Percentiles rank a stretch among this genome's conserved stretches.
These are phyloP conservation scores for Tolypocladium endophyticum DNA, from an alignment of 2,329 filamentous ascomycete species.

Conservation along the genomic window DNA sequence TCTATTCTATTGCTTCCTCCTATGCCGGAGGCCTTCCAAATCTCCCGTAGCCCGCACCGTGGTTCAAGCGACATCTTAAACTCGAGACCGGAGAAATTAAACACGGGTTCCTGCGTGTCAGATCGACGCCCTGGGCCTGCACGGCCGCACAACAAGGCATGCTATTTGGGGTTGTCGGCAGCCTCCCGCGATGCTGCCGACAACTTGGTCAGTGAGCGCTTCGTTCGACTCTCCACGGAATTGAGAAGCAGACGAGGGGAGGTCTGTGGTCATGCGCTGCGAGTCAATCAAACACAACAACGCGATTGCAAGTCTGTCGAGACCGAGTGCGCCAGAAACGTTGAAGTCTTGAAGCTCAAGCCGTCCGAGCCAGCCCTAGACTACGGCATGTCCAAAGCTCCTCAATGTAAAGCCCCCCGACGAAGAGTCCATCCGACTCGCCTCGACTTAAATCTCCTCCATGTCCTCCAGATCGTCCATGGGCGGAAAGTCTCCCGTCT, in stretches of 20 bases:
- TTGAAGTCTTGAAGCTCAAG: neutral
- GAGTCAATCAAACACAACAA: neutral
- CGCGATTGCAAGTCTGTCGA: neutral
- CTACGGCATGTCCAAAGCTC: neutral
- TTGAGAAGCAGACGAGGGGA: neutral
- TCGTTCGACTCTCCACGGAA: neutral
- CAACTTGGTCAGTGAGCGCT: neutral
- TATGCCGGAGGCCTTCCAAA: neutral
- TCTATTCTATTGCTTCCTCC: neutral
- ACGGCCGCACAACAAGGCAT: neutral
- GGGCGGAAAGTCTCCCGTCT: slow-evolving; percentile 61
- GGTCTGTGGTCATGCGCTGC: neutral
- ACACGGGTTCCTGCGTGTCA: neutral
- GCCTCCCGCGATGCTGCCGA: neutral
- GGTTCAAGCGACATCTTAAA: neutral
- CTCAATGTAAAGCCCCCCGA: neutral
- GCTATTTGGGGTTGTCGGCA: neutral
- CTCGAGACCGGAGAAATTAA: neutral
- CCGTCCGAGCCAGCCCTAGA: neutral
- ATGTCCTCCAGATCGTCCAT: slow-evolving; percentile 68
- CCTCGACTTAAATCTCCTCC: slow-evolving; percentile 50
- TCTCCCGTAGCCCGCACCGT: neutral
- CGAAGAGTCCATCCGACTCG: neutral
- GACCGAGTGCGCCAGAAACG: neutral
- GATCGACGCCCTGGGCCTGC: neutral